Percentiles rank a stretch among this genome's conserved stretches.
These are phyloP conservation scores for Fusarium coffeatum DNA, from an alignment of 2,329 filamentous ascomycete genomes.

Conservation along the genomic window DNA sequence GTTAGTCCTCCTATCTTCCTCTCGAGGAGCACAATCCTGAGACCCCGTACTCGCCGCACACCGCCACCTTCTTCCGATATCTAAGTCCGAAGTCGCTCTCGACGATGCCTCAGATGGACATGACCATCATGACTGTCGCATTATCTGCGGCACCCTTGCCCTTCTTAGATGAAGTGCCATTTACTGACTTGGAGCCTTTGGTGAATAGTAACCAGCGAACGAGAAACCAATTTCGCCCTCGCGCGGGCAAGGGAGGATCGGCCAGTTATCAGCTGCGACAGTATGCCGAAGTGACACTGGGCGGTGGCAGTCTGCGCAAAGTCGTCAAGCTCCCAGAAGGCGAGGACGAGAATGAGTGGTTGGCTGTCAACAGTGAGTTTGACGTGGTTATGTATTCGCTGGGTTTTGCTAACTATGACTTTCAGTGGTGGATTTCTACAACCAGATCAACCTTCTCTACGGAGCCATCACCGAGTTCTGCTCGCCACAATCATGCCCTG, in stretches of 20 bases:
- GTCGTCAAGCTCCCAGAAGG: constrained; percentile 97
- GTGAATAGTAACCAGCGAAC: constrained; percentile 81
- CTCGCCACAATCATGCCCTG: constrained; percentile 94
- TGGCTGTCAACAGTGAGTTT: constrained; percentile 90
- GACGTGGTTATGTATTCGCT: no score
- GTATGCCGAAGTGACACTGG: constrained; percentile 96
- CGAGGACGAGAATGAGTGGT: constrained; percentile 97
- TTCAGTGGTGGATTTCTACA: constrained; percentile 99
- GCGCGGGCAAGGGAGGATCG: constrained; percentile 86
- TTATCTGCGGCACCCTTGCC: constrained; percentile 24
- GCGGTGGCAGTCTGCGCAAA: constrained; percentile 93
- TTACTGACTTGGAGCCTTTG: constrained; percentile 48
- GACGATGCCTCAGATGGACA: constrained; percentile 48
- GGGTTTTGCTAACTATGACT: constrained; percentile 5
- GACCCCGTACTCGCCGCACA: constrained; percentile 17
- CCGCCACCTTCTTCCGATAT: constrained; percentile 48
- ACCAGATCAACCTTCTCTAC: constrained; percentile 99
- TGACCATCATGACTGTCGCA: constrained; percentile 49
- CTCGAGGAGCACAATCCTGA: background rate
- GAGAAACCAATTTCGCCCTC: constrained; percentile 90
- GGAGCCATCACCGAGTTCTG: constrained; percentile 99
- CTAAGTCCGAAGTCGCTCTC: constrained; percentile 50
- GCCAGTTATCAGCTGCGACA: constrained; percentile 93
- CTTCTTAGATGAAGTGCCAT: constrained; percentile 33
- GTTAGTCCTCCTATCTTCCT: constrained; percentile 48